Evolutionary conservation across 1,139 yeast species (phyloP), one percentile per base, ranked within the genome.

Genomic region (Candida glucosophila): DNA sequence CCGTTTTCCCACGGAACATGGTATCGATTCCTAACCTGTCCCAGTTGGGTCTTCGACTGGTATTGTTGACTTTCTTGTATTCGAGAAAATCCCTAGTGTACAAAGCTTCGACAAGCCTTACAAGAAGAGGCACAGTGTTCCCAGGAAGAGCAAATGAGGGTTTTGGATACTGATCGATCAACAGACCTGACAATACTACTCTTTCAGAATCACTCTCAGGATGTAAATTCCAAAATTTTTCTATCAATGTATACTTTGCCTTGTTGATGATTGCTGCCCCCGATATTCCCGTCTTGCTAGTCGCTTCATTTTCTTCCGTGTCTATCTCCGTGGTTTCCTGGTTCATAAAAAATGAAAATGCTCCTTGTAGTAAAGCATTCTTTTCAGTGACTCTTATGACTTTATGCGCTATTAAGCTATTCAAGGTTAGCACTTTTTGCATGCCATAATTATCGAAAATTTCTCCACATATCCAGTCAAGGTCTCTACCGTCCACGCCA

Each of bases 401-500:
- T 20, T 51, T 47, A 26, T 31, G 39, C 15, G 46, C 39, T 5
- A 52, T 35, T 15, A 59, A 36, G 9, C 44, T 43, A 12, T 57
- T 56, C 12, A 62, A 30, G 5, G 47, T 30, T 5, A 58, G 39
- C 5, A 56, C 43, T 25, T 68, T 60, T 28, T 63, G 53, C 32
- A 74, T 52, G 0, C 94, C 94, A 41, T 67, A 80, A 24, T 69
- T 64, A 29, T 71, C 73, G 12, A 72, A 45, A 4, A 79, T 48
- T 29, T 68, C 75, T 6, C 49, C 55, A 27, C 67, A 60, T 13
- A 81, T 43, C 12, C 39, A 39, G 3, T 66, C 72, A 35, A 68
- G 62, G 35, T 79, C 86, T 29, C 60, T 67, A 25, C 67, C 77
- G 29, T 70, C 65, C 17, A 83, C 49, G 0, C 95, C 95, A 24